phyloP scores from a whole-genome alignment of 148 eudicot species.

The Rhododendron griersonianum region DNA sequence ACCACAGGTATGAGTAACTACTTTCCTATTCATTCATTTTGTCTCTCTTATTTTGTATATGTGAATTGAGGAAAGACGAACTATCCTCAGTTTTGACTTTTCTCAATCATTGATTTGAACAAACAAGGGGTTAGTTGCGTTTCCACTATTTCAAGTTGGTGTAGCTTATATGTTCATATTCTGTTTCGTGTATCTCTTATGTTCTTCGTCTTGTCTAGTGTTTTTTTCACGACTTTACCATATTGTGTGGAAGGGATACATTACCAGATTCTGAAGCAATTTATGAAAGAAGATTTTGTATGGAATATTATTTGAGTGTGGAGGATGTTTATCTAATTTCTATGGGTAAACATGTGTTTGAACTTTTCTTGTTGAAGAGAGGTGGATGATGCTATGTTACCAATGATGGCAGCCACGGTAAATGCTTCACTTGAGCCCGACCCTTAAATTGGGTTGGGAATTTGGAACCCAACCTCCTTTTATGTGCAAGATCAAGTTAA shows the following conservation, averaged over 20 bases:
- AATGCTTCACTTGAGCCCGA: not conserved
- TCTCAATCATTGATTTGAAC: not conserved
- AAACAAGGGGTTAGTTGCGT: not conserved
- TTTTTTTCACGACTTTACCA: not conserved
- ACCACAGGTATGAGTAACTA: slow-evolving; percentile 40
- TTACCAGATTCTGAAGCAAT: not conserved
- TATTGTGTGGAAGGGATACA: not conserved
- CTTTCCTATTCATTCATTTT: not conserved
- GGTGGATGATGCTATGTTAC: not conserved
- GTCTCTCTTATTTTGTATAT: not conserved
- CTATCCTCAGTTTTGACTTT: not conserved
- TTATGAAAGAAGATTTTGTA: not conserved
- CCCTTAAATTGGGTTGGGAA: not conserved
- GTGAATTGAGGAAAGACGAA: not conserved
- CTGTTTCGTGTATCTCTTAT: not conserved
- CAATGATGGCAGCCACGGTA: not conserved
- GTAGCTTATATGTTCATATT: not conserved
- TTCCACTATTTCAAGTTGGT: not conserved
- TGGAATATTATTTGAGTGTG: not conserved
- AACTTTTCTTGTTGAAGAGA: not conserved
- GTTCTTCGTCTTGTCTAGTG: too few species aligned
- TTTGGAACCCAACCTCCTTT: not conserved
- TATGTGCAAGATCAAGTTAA: not conserved
- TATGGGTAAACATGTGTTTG: not conserved
- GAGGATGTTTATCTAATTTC: not conserved